Percentiles rank a stretch among this genome's conserved stretches.
Evolutionary conservation across 2,329 filamentous ascomycete genomes (phyloP).

Genomic region (Talaromyces sp.): DNA sequence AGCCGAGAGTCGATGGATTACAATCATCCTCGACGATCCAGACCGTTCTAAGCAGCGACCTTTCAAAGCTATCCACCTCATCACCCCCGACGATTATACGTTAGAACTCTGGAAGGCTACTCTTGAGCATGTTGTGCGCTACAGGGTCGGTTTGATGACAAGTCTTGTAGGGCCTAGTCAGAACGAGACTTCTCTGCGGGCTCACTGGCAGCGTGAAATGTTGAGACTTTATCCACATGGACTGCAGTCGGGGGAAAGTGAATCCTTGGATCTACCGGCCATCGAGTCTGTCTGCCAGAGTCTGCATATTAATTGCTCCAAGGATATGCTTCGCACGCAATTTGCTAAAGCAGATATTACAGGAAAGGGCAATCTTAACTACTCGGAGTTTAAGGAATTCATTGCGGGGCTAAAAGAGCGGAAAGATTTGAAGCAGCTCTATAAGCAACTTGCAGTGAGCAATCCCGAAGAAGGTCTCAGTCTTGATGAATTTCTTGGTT

Average conservation of each 20-base stretch:
- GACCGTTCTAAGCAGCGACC: slow-evolving; percentile 68
- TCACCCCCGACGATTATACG: slow-evolving; percentile 69
- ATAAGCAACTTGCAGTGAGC: slow-evolving; percentile 56
- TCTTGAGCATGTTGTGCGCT: slow-evolving; percentile 76
- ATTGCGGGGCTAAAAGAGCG: slow-evolving; percentile 78
- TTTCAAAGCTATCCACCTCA: slow-evolving; percentile 79
- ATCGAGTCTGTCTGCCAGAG: slow-evolving; percentile 82
- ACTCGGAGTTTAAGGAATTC: slow-evolving; percentile 78
- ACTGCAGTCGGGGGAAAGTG: slow-evolving; percentile 52
- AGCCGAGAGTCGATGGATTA: slow-evolving; percentile 75
- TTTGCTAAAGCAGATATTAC: slow-evolving; percentile 71
- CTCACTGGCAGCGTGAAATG: slow-evolving; percentile 86
- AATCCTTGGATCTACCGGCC: slow-evolving; percentile 71
- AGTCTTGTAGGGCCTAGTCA: slow-evolving; percentile 74
- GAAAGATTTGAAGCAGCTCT: slow-evolving; percentile 74
- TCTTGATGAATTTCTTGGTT: slow-evolving; percentile 68
- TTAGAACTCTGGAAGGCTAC: slow-evolving; percentile 79
- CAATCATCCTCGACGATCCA: slow-evolving; percentile 78
- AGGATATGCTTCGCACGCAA: slow-evolving; percentile 66
- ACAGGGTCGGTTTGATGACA: slow-evolving; percentile 85
- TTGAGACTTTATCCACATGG: slow-evolving; percentile 56
- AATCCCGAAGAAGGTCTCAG: slow-evolving; percentile 64
- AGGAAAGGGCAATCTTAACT: slow-evolving; percentile 65
- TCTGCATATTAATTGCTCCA: slow-evolving; percentile 86
- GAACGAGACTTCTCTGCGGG: slow-evolving; percentile 73